These are phyloP conservation scores for Ascochyta lentis DNA, from an alignment of 2,329 filamentous ascomycete genomes.

Conservation along the genomic window DNA sequence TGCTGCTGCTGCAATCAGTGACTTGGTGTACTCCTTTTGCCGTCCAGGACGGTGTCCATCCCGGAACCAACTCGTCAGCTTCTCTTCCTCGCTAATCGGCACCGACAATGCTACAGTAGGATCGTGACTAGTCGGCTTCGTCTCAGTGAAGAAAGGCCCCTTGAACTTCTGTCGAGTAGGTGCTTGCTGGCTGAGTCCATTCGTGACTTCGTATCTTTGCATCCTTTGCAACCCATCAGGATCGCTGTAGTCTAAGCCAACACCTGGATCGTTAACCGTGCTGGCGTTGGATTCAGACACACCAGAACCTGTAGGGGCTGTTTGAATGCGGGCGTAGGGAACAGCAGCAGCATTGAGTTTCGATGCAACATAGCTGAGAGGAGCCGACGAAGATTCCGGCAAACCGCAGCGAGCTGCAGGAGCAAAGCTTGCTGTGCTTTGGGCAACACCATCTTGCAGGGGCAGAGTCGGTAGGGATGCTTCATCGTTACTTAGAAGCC, in stretches of 20 bases:
- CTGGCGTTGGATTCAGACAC: slow-evolving; percentile 17
- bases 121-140: slow-evolving; percentile 36
- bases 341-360: slow-evolving; percentile 26
- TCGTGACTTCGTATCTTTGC: slow-evolving; percentile 30
- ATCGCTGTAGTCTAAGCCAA: slow-evolving; percentile 36
- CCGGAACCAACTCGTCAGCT: slow-evolving; percentile 52
- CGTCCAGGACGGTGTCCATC: slow-evolving; percentile 36
- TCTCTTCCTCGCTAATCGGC: slow-evolving; percentile 40
- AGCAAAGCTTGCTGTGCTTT: slow-evolving; percentile 12
- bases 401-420: slow-evolving; percentile 18
- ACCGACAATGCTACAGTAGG: slow-evolving; percentile 33
- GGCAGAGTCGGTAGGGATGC: slow-evolving; percentile 25
- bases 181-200: slow-evolving; percentile 30
- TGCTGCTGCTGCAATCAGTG: slow-evolving; percentile 29
- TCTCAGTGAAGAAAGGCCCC: slow-evolving; percentile 47
- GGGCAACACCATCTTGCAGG: slow-evolving; percentile 41
- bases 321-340: slow-evolving; percentile 19
- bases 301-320: slow-evolving; percentile 1
- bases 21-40: slow-evolving; percentile 35
- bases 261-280: slow-evolving; percentile 13
- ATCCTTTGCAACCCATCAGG: slow-evolving; percentile 29
- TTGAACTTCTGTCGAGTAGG: slow-evolving; percentile 46
- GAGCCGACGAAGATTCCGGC: slow-evolving; percentile 7
- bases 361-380: slow-evolving; percentile 8
- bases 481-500: slow-evolving; percentile 35